Base-by-base conservation (phyloP, 2,329 filamentous ascomycete genomes). In the Trichoderma sp. region DNA sequence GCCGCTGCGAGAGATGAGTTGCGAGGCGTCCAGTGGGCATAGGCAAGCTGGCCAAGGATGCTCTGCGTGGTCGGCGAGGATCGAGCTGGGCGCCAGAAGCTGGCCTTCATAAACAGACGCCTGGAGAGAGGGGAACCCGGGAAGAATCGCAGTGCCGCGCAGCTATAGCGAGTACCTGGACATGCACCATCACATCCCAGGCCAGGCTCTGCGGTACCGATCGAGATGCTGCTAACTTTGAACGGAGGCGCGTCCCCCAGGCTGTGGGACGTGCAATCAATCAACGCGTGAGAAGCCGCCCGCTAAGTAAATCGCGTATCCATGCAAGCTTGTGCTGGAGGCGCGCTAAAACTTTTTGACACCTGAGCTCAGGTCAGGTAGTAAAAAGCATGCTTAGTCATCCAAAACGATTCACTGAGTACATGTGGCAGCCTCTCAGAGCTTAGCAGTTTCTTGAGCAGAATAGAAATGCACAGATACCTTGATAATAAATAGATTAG, bases 41-140 rank as follows among this genome's bases (percentile, higher is more conserved):
- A 72, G 66, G 73, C 74, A 56, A 74, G 61, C 55, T 72, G 75
- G 75, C 60, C 74, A 57, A 75, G 60, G 65, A 76, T 63, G 72
- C 71, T 73, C 70, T 75, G 74, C 68, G 72, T 72, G 72, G 77
- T 74, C 76, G 78, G 77, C 76, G 80, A 81, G 79, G 79, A 78
- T 77, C 79, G 75, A 66, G 76, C 63, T 47, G 74, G 69, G 35
- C 80, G 75, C 68, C 72, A 63, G 65, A 77, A 75, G 72, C 76
- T 77, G 73, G 74, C 72, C 75, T 71, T 78, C 80, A 82, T 82
- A 77, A 77, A 81, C 66, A 57, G 37, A 37, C 14, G 52, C 58
- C 59, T 29, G n/a, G 27, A 43, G 21, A 35, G 52, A 29, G 49
- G 49, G 43, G 10, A 49, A 29, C 24, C 43, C 58, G 49, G 49